phyloP scores from a whole-genome alignment of 768 basidiomycete species.

The Agaricus blazei region DNA sequence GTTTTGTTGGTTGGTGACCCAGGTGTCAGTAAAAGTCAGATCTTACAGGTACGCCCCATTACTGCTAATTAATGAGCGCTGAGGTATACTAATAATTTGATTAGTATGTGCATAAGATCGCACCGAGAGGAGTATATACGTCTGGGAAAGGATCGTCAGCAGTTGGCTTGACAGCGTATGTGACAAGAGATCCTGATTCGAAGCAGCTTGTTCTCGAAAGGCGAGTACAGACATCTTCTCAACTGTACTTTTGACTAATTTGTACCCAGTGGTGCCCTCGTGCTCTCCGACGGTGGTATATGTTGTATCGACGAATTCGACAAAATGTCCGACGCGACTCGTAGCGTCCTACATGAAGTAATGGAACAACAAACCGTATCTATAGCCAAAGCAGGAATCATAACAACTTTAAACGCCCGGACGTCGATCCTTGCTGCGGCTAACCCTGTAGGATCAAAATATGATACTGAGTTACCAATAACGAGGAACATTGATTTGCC shows the following conservation, averaged over 20 bases:
- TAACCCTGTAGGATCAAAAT: constrained; percentile 94
- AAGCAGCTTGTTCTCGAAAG: constrained; percentile 98
- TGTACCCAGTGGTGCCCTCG: constrained; percentile 75
- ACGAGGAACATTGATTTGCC: constrained; percentile 97
- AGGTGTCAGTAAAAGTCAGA: constrained; percentile 95
- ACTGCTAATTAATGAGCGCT: background rate
- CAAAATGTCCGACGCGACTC: constrained; percentile 97
- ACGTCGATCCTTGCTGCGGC: constrained; percentile 97
- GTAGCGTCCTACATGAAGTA: constrained; percentile 97
- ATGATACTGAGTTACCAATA: constrained; percentile 87
- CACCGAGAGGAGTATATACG: constrained; percentile 94
- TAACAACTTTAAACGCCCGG: constrained; percentile 96
- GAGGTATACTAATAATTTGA: background rate
- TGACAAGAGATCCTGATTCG: constrained; percentile 96
- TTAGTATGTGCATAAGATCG: constrained; percentile 98
- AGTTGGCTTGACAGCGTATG: constrained; percentile 97
- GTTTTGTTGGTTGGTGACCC: constrained; percentile 96
- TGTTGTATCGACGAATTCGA: constrained; percentile 99
- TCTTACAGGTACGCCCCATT: constrained; percentile 62
- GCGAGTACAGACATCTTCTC: constrained; percentile 31
- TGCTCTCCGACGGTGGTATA: constrained; percentile 92
- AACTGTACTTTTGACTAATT: background rate
- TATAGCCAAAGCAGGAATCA: constrained; percentile 98
- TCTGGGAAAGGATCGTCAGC: constrained; percentile 98
- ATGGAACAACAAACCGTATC: constrained; percentile 99